Evolutionary conservation across 116 monocot species (phyloP).

Genomic region (Cymodocea nodosa): DNA sequence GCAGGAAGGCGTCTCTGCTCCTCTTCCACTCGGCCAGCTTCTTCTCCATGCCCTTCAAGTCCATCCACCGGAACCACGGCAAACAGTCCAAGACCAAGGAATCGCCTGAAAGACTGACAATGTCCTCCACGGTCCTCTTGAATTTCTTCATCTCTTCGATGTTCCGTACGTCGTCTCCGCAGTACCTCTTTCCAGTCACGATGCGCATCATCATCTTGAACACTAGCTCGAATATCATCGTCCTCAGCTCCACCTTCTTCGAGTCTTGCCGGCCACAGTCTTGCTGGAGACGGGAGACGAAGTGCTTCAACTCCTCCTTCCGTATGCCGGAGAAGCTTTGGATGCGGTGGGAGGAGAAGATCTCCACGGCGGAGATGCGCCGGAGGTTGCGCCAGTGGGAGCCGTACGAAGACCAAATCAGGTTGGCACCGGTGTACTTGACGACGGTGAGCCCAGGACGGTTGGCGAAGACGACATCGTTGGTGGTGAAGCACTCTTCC

Average conservation of each 20-base stretch:
- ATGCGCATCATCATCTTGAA: constrained; percentile 13
- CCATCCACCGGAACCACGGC: neutral
- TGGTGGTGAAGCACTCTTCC: constrained; percentile 18
- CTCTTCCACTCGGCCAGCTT: constrained; percentile 14
- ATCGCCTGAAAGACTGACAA: constrained; percentile 6
- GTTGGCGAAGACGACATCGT: constrained; percentile 24
- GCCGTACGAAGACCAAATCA: constrained; percentile 12
- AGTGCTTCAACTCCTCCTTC: constrained; percentile 3
- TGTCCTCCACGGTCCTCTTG: constrained; percentile 11
- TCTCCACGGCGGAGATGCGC: constrained; percentile 21
- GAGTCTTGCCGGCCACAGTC: neutral
- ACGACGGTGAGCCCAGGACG: constrained; percentile 9
- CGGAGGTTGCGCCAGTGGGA: constrained; percentile 23
- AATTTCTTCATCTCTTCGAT: constrained; percentile 5
- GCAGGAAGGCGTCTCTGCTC: too few species aligned
- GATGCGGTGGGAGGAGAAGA: constrained; percentile 24
- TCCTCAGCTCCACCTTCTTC: constrained; percentile 7
- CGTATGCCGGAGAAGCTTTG: constrained; percentile 5
- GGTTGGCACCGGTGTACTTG: constrained; percentile 3
- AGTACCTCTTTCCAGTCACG: constrained; percentile 9
- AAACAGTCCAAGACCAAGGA: constrained; percentile 16
- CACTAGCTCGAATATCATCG: constrained; percentile 6
- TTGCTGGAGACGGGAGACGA: neutral
- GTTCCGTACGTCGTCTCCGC: neutral
- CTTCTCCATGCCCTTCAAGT: neutral